Base-by-base conservation (phyloP, 2,329 filamentous ascomycete species). In the Fusarium sulawesiense region DNA sequence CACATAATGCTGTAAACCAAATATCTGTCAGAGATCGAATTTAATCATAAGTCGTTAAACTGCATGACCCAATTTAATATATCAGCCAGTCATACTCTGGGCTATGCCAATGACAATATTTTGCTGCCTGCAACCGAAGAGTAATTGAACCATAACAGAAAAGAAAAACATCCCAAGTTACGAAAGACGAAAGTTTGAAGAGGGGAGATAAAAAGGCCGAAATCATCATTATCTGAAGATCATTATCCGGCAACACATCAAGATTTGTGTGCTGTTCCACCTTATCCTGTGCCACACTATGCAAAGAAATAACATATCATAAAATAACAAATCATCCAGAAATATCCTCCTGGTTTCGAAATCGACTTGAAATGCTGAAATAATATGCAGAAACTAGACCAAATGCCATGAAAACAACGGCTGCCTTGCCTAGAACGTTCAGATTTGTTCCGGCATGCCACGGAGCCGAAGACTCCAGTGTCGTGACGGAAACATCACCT, bases 201-300 rank as follows among this genome's bases (percentile, higher is more conserved):
- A 49, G 8, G 34, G 12, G 37, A 53, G 34, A 41, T 46, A 50
- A 34, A 55, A 29, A 18, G 23, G 23, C 41, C 40, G 53, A 60
- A 42, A 34, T 41, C 44, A 48, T 58, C 56, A 69, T 54, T 50
- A 69, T 59, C 47, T 46, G 44, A 44, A 50, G 40, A 66, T 42
- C 18, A 45, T 41, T 29, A 42, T 40, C 37, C 34, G 30, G 34
- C 45, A 60, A 61, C 44, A 49, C 46, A 37, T 54, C 62, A 25
- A 42, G 56, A 56, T 48, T 58, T 63, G 68, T 72, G 72, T 73
- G 29, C 72, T 74, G 73, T 75, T 71, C 51, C 73, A 63, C 71
- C 72, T 66, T 60, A 60, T 54, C 54, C 29, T 64, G 54, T 60
- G 64, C 48, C 49, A 54, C 56, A 44, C 49, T 45, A 25, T 50